phyloP scores from a whole-genome alignment of 306 rosid species.

The Glycine latifolia region DNA sequence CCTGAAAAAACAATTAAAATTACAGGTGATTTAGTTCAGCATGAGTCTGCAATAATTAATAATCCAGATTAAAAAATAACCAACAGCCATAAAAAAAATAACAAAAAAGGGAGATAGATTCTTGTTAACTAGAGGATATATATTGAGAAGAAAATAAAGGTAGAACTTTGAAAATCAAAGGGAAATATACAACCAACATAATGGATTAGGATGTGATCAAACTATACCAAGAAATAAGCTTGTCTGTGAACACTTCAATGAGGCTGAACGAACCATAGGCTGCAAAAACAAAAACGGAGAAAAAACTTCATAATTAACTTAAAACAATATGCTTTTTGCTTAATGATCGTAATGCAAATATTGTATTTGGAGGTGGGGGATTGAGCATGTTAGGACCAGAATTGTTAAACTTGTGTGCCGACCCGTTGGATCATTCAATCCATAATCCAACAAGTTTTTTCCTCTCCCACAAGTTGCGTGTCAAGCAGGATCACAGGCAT shows the following conservation, averaged over 20 bases:
- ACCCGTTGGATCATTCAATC: not conserved
- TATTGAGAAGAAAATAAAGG: not conserved
- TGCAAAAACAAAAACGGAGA: conserved; percentile 50
- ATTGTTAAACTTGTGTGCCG: not conserved
- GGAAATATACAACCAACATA: conserved; percentile 31
- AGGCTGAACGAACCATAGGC: conserved; percentile 96
- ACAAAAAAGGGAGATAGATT: not conserved
- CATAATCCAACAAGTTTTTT: not conserved
- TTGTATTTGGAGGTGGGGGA: not conserved
- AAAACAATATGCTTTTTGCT: conserved; percentile 13
- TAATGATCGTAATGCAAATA: conserved; percentile 34
- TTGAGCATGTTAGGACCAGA: not conserved
- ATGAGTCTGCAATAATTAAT: not conserved
- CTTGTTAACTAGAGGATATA: conserved; percentile 7
- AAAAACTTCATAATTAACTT: conserved; percentile 31
- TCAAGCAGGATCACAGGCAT: not conserved
- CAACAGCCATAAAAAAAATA: conserved; percentile 3
- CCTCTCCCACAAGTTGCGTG: not conserved
- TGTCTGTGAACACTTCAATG: conserved; percentile 80
- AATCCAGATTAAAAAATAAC: conserved; percentile 24
- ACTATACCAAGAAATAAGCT: conserved; percentile 83
- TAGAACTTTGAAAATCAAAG: not conserved
- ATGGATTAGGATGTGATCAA: conserved; percentile 39
- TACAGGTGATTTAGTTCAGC: conserved; percentile 22
- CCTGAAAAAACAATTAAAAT: conserved; percentile 56